Evolutionary conservation across 192 early-diverging fungal genomes (phyloP).

Genomic region (Mortierella claussenii): DNA sequence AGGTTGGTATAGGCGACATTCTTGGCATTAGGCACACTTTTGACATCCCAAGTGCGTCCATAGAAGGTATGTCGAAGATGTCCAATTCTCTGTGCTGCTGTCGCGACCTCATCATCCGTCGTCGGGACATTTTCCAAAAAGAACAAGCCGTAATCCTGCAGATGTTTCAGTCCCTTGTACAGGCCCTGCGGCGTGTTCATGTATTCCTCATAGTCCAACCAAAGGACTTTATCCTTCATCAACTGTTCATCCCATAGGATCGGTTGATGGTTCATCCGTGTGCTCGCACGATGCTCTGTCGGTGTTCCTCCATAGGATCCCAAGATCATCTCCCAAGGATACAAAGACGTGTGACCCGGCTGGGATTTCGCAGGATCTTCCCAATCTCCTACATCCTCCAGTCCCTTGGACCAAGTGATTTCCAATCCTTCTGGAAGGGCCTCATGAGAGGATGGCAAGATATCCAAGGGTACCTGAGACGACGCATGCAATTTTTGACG

Average conservation of each 20-base stretch:
- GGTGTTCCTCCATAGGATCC: constrained; percentile 38
- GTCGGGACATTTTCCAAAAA: constrained; percentile 75
- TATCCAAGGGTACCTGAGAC: constrained; percentile 61
- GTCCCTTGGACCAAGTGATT: constrained; percentile 59
- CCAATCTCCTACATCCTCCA: constrained; percentile 50
- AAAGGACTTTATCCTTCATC: constrained; percentile 56
- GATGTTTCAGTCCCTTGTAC: constrained; percentile 61
- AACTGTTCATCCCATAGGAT: constrained; percentile 55
- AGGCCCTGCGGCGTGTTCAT: constrained; percentile 64
- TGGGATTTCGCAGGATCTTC: constrained; percentile 34
- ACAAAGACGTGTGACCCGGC: constrained; percentile 36
- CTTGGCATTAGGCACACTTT: constrained; percentile 74
- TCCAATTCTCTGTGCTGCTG: constrained; percentile 73
- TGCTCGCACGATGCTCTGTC: constrained; percentile 12
- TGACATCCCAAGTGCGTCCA: constrained; percentile 82
- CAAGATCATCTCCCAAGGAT: constrained; percentile 44
- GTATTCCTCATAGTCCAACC: constrained; percentile 67
- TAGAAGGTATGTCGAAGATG: constrained; percentile 80
- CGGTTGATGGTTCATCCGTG: constrained; percentile 42
- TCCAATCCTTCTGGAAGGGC: constrained; percentile 41
- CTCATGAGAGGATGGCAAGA: constrained; percentile 31
- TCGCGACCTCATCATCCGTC: constrained; percentile 64
- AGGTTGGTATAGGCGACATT: constrained; percentile 90
- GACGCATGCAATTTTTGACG: constrained; percentile 68
- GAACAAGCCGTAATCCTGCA: constrained; percentile 74